Evolutionary conservation across 2,329 filamentous ascomycete genomes (phyloP).

Genomic region (Penicillium paneum): DNA sequence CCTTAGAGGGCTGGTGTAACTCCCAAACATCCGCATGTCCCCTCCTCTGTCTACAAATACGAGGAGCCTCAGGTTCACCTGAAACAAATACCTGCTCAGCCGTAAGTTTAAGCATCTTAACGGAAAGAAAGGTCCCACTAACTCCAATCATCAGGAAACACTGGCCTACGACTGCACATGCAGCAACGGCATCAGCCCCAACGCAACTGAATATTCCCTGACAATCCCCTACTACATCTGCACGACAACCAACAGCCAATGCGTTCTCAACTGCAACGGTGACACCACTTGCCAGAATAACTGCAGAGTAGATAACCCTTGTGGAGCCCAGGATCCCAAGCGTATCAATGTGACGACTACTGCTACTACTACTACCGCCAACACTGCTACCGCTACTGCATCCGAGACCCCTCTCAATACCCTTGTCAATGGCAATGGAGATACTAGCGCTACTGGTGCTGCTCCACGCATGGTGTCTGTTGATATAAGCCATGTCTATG

Average conservation of each 20-base stretch:
- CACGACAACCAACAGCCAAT: conserved; percentile 55
- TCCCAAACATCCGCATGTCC: conserved; percentile 44
- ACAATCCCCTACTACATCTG: conserved; percentile 63
- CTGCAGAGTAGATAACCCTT: conserved; percentile 56
- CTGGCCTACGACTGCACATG: conserved; percentile 59
- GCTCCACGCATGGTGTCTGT: conserved; percentile 39
- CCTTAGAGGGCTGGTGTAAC: conserved; percentile 43
- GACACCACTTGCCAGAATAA: conserved; percentile 49
- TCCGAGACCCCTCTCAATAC: conserved; percentile 32
- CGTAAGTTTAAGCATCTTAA: conserved; percentile 24
- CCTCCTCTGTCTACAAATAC: conserved; percentile 45
- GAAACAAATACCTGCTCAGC: conserved; percentile 42
- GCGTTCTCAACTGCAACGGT: conserved; percentile 49
- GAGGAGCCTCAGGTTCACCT: conserved; percentile 34
- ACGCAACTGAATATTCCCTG: conserved; percentile 60
- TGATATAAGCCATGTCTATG: conserved; percentile 56
- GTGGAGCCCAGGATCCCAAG: conserved; percentile 59
- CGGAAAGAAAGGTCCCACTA: not conserved
- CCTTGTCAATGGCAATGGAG: conserved; percentile 27
- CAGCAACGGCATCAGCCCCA: conserved; percentile 52
- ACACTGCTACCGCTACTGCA: conserved; percentile 42
- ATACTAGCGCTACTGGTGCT: conserved; percentile 18
- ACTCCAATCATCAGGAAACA: conserved; percentile 31
- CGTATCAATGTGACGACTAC: conserved; percentile 51
- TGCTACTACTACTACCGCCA: conserved; percentile 32